phyloP scores from a whole-genome alignment of 768 basidiomycete species.

The Termitomyces sp. region DNA sequence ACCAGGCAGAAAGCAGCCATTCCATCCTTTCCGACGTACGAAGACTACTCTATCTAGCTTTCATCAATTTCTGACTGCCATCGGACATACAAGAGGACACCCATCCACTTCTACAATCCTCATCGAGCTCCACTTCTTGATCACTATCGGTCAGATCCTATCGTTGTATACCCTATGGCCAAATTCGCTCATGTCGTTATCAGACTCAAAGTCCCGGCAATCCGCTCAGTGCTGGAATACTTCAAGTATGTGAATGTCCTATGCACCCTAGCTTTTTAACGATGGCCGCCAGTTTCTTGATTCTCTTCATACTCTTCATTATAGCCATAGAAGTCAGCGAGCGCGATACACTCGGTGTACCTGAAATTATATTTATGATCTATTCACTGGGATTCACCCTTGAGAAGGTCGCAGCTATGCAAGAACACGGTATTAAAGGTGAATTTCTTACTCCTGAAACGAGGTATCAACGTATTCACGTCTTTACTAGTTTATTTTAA shows the following conservation, averaged over 20 bases:
- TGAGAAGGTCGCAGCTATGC: slow-evolving; percentile 92
- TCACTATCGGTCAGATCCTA: slow-evolving; percentile 73
- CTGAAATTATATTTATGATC: slow-evolving; percentile 76
- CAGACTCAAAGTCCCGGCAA: slow-evolving; percentile 89
- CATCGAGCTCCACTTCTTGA: slow-evolving; percentile 92
- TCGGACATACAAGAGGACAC: slow-evolving; percentile 90
- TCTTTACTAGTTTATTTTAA: slow-evolving; percentile 65
- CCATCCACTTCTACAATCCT: slow-evolving; percentile 92
- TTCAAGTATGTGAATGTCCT: slow-evolving; percentile 51
- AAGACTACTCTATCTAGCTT: neutral
- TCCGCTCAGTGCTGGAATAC: slow-evolving; percentile 89
- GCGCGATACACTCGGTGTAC: slow-evolving; percentile 52
- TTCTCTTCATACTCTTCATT: slow-evolving; percentile 77
- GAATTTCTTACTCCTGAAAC: neutral
- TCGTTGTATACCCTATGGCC: neutral
- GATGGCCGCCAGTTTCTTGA: slow-evolving; percentile 56
- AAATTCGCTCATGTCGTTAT: neutral
- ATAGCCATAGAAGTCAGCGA: slow-evolving; percentile 75
- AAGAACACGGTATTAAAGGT: slow-evolving; percentile 94
- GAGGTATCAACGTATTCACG: neutral
- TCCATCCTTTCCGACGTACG: slow-evolving; percentile 86
- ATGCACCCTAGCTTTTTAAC: slow-evolving; percentile 1
- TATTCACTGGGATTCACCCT: slow-evolving; percentile 81
- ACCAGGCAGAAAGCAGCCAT: slow-evolving; percentile 83
- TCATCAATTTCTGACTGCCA: neutral